Evolutionary conservation across 306 rosid species (phyloP).

Genomic region (Sechiopsis laciniata): DNA sequence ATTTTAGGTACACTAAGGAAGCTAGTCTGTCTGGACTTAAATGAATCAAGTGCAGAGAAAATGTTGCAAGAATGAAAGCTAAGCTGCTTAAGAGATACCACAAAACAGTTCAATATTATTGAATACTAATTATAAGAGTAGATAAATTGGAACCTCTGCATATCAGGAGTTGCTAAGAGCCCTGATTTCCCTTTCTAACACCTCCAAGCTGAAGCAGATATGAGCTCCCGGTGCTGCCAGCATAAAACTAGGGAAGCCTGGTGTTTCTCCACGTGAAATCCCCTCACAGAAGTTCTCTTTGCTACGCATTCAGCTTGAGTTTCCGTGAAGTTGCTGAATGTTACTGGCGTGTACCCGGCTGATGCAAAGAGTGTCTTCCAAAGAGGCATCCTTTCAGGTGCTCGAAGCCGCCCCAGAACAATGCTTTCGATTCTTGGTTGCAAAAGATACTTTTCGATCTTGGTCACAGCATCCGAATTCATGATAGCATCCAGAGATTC

Average conservation of each 20-base stretch:
- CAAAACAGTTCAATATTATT: slow-evolving; percentile 38
- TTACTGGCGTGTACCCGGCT: slow-evolving; percentile 29
- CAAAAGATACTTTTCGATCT: slow-evolving; percentile 39
- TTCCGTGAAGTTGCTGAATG: slow-evolving; percentile 42
- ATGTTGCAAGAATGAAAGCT: slow-evolving; percentile 21
- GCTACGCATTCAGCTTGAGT: slow-evolving; percentile 48
- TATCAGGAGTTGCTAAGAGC: slow-evolving; percentile 34
- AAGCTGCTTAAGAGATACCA: slow-evolving; percentile 34
- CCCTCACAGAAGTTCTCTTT: slow-evolving; percentile 35
- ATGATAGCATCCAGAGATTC: slow-evolving; percentile 38
- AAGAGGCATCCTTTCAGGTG: slow-evolving; percentile 30
- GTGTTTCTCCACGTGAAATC: slow-evolving; percentile 41
- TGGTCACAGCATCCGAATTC: slow-evolving; percentile 32
- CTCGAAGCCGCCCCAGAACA: slow-evolving; percentile 36
- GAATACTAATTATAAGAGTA: slow-evolving; percentile 28
- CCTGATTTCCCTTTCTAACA: slow-evolving; percentile 38
- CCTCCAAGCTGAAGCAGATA: slow-evolving; percentile 45
- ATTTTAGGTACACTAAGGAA: slow-evolving; percentile 26
- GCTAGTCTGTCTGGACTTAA: slow-evolving; percentile 28
- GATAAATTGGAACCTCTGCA: slow-evolving; percentile 37
- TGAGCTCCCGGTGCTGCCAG: slow-evolving; percentile 46
- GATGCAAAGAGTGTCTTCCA: slow-evolving; percentile 37
- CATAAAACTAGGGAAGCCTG: slow-evolving; percentile 39
- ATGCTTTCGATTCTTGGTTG: slow-evolving; percentile 41
- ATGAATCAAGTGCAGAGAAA: slow-evolving; percentile 30